These are phyloP conservation scores for Penicillium vulpinum DNA, from an alignment of 2,329 filamentous ascomycete genomes.

Conservation along the genomic window DNA sequence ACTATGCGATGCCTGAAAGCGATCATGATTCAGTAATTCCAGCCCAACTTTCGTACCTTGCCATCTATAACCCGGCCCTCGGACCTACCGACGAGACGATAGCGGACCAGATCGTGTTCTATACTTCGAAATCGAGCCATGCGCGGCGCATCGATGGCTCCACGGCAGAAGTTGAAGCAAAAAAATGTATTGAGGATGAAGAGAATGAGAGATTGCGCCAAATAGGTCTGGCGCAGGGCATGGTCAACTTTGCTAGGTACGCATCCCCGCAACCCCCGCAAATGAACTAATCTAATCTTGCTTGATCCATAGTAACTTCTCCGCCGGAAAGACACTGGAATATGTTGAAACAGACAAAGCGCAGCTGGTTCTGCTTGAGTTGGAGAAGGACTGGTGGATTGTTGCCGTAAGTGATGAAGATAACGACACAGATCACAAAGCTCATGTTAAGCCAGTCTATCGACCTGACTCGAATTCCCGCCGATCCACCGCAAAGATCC, in stretches of 20 bases:
- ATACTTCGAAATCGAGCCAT: conserved; percentile 60
- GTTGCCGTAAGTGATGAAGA: conserved; percentile 66
- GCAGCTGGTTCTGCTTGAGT: conserved; percentile 78
- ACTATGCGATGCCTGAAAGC: conserved; percentile 43
- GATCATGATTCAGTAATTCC: conserved; percentile 57
- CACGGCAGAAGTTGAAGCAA: conserved; percentile 22
- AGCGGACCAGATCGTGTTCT: conserved; percentile 87
- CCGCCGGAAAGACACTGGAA: conserved; percentile 72
- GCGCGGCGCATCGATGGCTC: conserved; percentile 24
- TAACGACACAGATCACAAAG: background rate
- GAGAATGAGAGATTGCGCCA: conserved; percentile 85
- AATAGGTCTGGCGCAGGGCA: conserved; percentile 93
- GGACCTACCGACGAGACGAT: conserved; percentile 71
- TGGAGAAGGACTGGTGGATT: conserved; percentile 95
- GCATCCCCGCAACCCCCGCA: conserved; percentile 23
- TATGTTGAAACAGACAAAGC: conserved; percentile 88
- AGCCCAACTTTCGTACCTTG: conserved; percentile 83
- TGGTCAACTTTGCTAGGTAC: conserved; percentile 83
- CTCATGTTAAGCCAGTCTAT: conserved; percentile 60
- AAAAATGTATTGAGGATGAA: conserved; percentile 56
- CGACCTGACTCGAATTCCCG: conserved; percentile 73
- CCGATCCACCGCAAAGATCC: conserved; percentile 47
- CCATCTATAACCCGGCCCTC: conserved; percentile 91
- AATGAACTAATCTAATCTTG: conserved; percentile 15
- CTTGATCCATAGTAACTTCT: conserved; percentile 65